Evolutionary conservation across 164 flowering plant species (phyloP).

Genomic region (Chloranthus sessilifolius): DNA sequence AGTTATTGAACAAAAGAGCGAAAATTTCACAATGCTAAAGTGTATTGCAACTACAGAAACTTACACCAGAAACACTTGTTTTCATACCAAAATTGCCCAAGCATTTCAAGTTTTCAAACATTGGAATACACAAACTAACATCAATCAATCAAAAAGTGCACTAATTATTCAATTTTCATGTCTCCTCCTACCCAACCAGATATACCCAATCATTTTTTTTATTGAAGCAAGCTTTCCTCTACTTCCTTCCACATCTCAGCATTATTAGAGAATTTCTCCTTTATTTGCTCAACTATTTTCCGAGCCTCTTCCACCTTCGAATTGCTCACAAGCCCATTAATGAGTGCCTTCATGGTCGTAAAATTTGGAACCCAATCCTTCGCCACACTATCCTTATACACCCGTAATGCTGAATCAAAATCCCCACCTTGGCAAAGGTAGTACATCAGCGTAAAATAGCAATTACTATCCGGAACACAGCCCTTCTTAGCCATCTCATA

Average conservation of each 20-base stretch:
- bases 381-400: constrained; percentile 47
- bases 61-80: too few species aligned
- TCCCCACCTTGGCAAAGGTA: constrained; percentile 57
- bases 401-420: constrained; percentile 45
- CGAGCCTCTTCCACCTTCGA: constrained; percentile 58
- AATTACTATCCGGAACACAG: constrained; percentile 35
- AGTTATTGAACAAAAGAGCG: too few species aligned
- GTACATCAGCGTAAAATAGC: constrained; percentile 55
- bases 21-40: too few species aligned
- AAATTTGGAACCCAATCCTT: constrained; percentile 72
- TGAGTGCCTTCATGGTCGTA: constrained; percentile 59
- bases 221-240: constrained; percentile 49
- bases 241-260: constrained; percentile 61
- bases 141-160: too few species aligned
- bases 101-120: too few species aligned
- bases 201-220: too few species aligned
- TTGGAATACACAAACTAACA: too few species aligned
- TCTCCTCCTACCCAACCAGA: too few species aligned
- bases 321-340: constrained; percentile 60
- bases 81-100: too few species aligned
- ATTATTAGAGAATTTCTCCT: constrained; percentile 51
- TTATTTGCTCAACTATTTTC: constrained; percentile 40
- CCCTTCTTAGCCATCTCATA: constrained; percentile 43
- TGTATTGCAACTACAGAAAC: too few species aligned
- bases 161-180: too few species aligned